Evolutionary conservation across 495 filamentous ascomycete species (phyloP).

Genomic region (Penicillium turbatum): DNA sequence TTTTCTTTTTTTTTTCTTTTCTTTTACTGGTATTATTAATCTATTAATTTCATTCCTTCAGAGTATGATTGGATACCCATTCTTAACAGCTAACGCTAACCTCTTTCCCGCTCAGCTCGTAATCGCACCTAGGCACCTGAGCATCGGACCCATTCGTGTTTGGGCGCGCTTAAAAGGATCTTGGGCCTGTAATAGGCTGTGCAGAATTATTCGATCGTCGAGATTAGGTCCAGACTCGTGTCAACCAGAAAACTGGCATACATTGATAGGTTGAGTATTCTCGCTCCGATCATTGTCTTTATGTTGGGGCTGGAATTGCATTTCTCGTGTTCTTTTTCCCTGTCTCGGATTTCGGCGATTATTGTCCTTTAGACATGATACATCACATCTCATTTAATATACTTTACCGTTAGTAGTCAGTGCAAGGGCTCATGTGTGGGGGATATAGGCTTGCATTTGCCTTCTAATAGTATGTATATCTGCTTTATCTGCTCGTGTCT

Average conservation of each 20-base stretch:
- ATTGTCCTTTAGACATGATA: background rate
- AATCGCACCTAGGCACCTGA: conserved; percentile 1
- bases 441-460: no score
- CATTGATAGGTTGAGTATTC: no score
- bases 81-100: background rate
- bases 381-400: background rate
- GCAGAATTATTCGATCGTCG: conserved; percentile 6
- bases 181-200: conserved; percentile 10
- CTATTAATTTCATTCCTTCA: background rate
- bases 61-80: background rate
- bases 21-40: no score
- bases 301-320: background rate
- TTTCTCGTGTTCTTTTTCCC: background rate
- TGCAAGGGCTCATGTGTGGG: no score
- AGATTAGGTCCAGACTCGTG: conserved; percentile 1
- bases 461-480: no score
- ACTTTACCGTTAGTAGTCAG: no score
- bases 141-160: no score
- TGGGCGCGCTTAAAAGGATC: conserved; percentile 3
- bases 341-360: conserved; percentile 2
- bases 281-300: background rate
- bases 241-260: background rate
- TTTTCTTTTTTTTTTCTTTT: background rate
- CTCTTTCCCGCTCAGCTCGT: background rate
- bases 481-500: no score